Percentiles rank a stretch among this genome's conserved stretches.
Conservation (phyloP, 129 eudicot species). For the Erigeron canadensis region DNA sequence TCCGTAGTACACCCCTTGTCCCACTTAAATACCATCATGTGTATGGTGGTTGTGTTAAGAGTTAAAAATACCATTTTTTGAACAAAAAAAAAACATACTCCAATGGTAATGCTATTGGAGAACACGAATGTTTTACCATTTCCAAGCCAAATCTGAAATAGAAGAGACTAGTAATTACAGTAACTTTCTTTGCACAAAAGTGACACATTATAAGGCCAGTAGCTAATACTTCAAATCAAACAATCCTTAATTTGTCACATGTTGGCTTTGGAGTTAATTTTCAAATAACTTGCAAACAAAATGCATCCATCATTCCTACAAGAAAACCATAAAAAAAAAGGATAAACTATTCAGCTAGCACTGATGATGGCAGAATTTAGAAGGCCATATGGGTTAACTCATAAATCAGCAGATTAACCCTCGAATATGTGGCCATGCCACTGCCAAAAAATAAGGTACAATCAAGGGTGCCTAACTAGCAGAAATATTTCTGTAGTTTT, state of each 20-base stretch:
- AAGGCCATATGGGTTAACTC: slow-evolving; percentile 5
- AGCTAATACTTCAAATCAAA: neutral
- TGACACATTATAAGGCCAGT: neutral
- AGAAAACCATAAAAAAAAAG: neutral
- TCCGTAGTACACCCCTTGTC: neutral
- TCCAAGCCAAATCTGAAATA: slow-evolving; percentile 12
- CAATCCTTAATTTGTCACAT: neutral
- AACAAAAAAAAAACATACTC: neutral
- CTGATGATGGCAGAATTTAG: neutral
- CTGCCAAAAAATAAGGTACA: too few species aligned
- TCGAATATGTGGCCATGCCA: neutral
- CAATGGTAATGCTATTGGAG: neutral
- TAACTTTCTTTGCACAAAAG: neutral
- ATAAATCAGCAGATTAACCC: neutral
- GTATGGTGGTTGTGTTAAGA: neutral
- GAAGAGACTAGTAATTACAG: neutral
- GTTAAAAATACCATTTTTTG: neutral
- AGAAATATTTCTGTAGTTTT: too few species aligned
- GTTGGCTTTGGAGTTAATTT: neutral
- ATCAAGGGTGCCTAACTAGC: too few species aligned
- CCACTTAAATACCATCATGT: neutral
- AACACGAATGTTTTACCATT: neutral
- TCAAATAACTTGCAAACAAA: slow-evolving; percentile 4
- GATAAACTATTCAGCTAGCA: neutral
- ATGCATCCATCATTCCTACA: neutral